Evolutionary conservation across 805 yeast species (phyloP).

Genomic region (Pichia manshurica): DNA sequence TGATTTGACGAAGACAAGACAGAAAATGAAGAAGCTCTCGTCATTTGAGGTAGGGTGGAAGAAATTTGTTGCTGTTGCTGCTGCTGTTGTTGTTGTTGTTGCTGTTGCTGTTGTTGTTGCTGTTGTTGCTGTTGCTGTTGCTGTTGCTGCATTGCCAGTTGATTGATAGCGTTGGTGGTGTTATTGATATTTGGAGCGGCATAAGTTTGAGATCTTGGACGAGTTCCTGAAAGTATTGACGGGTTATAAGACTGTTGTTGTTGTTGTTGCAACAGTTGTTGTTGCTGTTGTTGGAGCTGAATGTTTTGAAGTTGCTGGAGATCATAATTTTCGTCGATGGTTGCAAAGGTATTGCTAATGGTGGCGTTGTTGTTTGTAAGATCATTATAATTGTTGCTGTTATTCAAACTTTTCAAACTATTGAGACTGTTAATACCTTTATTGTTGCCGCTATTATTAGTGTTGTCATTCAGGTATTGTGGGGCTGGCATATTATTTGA

Average conservation of each 20-base stretch:
- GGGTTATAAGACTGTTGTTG: background rate
- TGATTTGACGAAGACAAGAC: slow-evolving; percentile 11
- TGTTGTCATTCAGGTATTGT: slow-evolving; percentile 19
- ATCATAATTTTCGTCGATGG: slow-evolving; percentile 22
- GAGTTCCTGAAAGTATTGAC: background rate
- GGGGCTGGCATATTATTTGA: slow-evolving; percentile 29
- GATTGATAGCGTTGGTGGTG: slow-evolving; percentile 11
- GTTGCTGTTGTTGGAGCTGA: background rate
- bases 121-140: slow-evolving; percentile 16
- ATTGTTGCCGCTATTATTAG: background rate
- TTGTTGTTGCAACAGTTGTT: background rate
- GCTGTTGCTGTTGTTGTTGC: slow-evolving; percentile 16
- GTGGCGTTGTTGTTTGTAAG: background rate
- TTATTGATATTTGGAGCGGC: slow-evolving; percentile 17
- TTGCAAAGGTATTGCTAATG: slow-evolving; percentile 9
- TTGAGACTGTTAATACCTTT: too few relatives aligned
- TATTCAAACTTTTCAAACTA: background rate
- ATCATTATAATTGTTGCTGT: background rate
- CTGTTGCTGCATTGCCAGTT: slow-evolving; percentile 7
- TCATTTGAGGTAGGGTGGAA: slow-evolving; percentile 7
- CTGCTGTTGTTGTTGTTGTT: slow-evolving; percentile 15
- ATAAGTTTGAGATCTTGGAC: slow-evolving; percentile 41
- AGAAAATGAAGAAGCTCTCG: slow-evolving; percentile 21
- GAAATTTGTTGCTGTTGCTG: slow-evolving; percentile 15
- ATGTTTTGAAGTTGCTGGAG: background rate